These are phyloP conservation scores for Malassezia globosa DNA, from an alignment of 1,284 basidiomycete species.

Conservation along the genomic window DNA sequence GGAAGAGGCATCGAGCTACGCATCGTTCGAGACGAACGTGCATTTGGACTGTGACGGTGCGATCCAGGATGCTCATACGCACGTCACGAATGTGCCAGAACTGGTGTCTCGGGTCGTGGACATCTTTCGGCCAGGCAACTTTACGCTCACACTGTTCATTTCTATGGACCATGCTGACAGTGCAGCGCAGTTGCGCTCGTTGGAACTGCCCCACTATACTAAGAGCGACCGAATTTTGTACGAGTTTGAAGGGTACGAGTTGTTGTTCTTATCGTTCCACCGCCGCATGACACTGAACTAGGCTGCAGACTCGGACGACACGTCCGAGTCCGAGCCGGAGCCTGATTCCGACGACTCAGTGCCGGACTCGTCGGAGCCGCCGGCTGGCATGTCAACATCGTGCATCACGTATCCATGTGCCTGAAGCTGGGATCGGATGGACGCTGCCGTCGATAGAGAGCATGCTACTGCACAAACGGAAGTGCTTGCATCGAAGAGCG, in stretches of 20 bases:
- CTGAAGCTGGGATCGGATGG: conserved; percentile 59
- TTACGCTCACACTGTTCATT: conserved; percentile 84
- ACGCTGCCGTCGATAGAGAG: conserved; percentile 65
- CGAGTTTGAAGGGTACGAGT: conserved; percentile 88
- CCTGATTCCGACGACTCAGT: neutral
- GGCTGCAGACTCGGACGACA: too few species aligned
- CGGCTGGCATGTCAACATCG: conserved; percentile 53
- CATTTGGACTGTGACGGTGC: conserved; percentile 53
- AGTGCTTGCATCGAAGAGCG: conserved; percentile 67
- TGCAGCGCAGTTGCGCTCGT: conserved; percentile 32
- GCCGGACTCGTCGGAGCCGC: conserved; percentile 14
- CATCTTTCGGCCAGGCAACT: conserved; percentile 80
- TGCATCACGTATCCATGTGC: conserved; percentile 68
- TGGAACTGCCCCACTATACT: conserved; percentile 46
- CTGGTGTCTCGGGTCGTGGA: conserved; percentile 75
- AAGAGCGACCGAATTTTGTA: conserved; percentile 95
- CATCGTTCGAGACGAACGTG: conserved; percentile 97
- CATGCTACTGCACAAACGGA: conserved; percentile 74
- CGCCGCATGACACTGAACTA: neutral
- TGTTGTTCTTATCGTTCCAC: conserved; percentile 56
- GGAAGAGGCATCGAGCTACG: conserved; percentile 92
- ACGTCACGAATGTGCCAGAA: conserved; percentile 50
- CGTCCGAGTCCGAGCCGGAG: neutral
- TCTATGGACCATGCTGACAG: conserved; percentile 53
- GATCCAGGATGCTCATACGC: neutral